A percentile compares a stretch with the other conserved stretches of the same genome.
Evolutionary conservation across 176 grass and related monocot genomes (phyloP).

Genomic region (Pontederia crassipes): DNA sequence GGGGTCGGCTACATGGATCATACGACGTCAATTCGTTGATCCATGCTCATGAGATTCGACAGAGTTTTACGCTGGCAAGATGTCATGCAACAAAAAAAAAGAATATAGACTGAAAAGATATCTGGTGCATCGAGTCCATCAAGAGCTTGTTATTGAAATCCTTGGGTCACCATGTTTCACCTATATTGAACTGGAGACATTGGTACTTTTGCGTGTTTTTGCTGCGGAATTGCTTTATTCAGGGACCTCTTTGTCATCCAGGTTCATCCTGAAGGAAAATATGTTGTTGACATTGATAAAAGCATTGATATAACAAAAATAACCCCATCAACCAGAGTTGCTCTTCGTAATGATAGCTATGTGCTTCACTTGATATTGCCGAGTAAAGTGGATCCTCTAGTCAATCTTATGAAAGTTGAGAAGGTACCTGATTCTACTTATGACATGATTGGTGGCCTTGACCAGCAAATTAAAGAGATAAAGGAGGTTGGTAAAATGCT

Average conservation of each 20-base stretch:
- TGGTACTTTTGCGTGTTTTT: not conserved
- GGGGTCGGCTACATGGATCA: too few relatives aligned
- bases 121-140: too few relatives aligned
- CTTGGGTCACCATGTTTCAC: too few relatives aligned
- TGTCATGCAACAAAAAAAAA: too few relatives aligned
- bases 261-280: constrained; percentile 99
- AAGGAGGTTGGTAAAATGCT: constrained; percentile 61
- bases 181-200: too few relatives aligned
- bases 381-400: constrained; percentile 95
- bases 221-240: too few relatives aligned
- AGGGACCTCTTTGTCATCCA: constrained; percentile 24
- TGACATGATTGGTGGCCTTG: constrained; percentile 99
- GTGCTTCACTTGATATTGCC: constrained; percentile 85
- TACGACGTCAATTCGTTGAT: too few relatives aligned
- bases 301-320: constrained; percentile 96
- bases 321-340: constrained; percentile 94
- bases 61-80: too few relatives aligned
- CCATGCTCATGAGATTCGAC: too few relatives aligned
- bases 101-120: too few relatives aligned
- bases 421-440: constrained; percentile 99
- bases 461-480: constrained; percentile 99
- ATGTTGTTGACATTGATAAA: constrained; percentile 94
- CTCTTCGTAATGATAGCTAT: constrained; percentile 96
- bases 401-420: constrained; percentile 99
- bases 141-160: too few relatives aligned